Base-by-base conservation (phyloP, 768 basidiomycete genomes). In the Tulasnella sp. region DNA sequence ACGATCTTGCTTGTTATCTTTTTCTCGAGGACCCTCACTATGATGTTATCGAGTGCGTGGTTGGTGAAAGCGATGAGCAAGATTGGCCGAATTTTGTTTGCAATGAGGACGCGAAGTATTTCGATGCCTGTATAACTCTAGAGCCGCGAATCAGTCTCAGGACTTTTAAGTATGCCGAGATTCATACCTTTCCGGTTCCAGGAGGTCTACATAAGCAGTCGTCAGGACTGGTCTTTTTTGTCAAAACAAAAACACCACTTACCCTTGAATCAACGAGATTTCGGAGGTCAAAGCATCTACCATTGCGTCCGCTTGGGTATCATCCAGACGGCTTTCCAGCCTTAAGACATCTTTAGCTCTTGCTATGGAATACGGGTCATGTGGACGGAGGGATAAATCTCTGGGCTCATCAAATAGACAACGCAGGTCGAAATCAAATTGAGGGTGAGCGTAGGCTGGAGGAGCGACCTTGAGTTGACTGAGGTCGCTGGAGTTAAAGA, bases 11-110 rank as follows among this genome's bases (percentile, higher is more conserved):
- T 78, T 0, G 90, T 91, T 74, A 92, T 90, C 0, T 79, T 78
- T 0, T 84, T 85, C 74, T 92, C 89, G 0, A 92, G 82, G 4
- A 91, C 84, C 0, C 86, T 86, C 2, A 80, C 80, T 1, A 92
- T 80, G 80, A 92, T 84, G 74, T 91, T 88, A 72, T 92, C 90
- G 3, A 92, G 82, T 0, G 91, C 91, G 62, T 92, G 91, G 75
- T 92, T 92, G 0, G 91, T 92, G 79, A 88, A 91, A 0, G 90
- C 84, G 34, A 87, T 83, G 76, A 88, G 79, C 1, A 84, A 77
- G 78, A 90, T 87, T 0, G 86, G 89, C 1, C 81, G 79, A 67
- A 88, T 78, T 8, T 82, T 74, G 76, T 85, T 87, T 0, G 80
- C 78, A 5, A 89, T 77, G 22, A 92, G 80, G 6, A 90, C 85